A percentile compares a stretch with the other conserved stretches of the same genome.
These are phyloP conservation scores for Leucaena leucocephala DNA, from an alignment of 306 rosid genomes.

Conservation along the genomic window DNA sequence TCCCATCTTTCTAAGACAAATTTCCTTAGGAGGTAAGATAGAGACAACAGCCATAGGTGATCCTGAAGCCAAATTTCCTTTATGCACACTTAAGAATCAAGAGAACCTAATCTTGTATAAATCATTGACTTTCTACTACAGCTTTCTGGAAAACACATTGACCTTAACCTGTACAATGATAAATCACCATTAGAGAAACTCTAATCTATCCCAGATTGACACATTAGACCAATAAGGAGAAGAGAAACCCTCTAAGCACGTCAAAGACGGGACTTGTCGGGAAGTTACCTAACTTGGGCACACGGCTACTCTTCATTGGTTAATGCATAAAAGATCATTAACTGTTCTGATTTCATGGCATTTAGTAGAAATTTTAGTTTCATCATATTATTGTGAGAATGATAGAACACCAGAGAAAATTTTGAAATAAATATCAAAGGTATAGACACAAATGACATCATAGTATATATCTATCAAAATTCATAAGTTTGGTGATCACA, in stretches of 20 bases:
- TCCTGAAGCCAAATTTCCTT: slow-evolving; percentile 11
- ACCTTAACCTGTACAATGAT: slow-evolving; percentile 1
- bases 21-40: neutral
- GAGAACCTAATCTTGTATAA: neutral
- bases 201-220: neutral
- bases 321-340: slow-evolving; percentile 5
- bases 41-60: slow-evolving; percentile 10
- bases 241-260: neutral
- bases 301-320: neutral
- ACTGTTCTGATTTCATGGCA: slow-evolving; percentile 11
- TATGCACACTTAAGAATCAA: neutral
- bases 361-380: slow-evolving; percentile 12
- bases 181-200: slow-evolving; percentile 10
- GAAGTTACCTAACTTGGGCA: neutral
- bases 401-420: slow-evolving; percentile 5
- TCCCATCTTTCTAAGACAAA: neutral
- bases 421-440: slow-evolving; percentile 4
- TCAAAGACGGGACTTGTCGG: neutral
- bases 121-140: slow-evolving; percentile 1
- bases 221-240: neutral
- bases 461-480: neutral
- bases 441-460: neutral
- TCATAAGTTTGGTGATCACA: slow-evolving; percentile 12
- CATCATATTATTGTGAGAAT: neutral
- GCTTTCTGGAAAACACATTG: slow-evolving; percentile 9